Evolutionary conservation across 495 filamentous ascomycete species (phyloP), one percentile per base, ranked within the genome.

Genomic region (Xylaria venustula): DNA sequence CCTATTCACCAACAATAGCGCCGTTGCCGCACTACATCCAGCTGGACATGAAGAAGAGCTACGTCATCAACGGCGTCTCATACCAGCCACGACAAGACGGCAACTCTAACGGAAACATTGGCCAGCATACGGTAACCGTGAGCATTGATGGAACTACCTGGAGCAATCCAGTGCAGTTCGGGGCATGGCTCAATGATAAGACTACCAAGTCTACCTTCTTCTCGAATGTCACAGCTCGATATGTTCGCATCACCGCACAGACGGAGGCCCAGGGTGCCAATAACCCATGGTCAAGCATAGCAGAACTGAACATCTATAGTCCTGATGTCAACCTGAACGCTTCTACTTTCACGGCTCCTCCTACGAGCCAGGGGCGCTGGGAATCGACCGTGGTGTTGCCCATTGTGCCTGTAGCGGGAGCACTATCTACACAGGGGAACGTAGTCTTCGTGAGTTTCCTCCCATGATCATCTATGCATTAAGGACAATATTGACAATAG

Each of bases 301-400:
- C 67, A n/a, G 70, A 77, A 19, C 57, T 60, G 4, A 60, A 60
- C 26, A 28, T 60, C 4, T 60, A 52, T 8, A 60, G 57, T 45
- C 57, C 57, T 7, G 23, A 60, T 14, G 36, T 23, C 57, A 52
- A 45, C 17, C 47, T 60, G 19, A 34, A 52, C 47, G 20, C 57
- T 30, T 32, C 45, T 36, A 44, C 36, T 15, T 60, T 60, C 19
- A 12, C 2, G 37, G 36, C 57, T 14, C 57, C 34, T 56, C 74
- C 44, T 65, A 67, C 52, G n/a, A 65, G 57, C 32, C 53, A 63
- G 14, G 80, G 80, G 32, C 32, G 66, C 34, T 85, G 82, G 82
- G 75, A 73, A 7, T 69, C 77, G 12, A 82, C 79, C 1, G 70
- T 86, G 25, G 75, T 82, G 34, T 75, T 85, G 32, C 83, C 83